Conservation (phyloP, 2,329 filamentous ascomycete species). For the Chalaropsis thielavioides region DNA sequence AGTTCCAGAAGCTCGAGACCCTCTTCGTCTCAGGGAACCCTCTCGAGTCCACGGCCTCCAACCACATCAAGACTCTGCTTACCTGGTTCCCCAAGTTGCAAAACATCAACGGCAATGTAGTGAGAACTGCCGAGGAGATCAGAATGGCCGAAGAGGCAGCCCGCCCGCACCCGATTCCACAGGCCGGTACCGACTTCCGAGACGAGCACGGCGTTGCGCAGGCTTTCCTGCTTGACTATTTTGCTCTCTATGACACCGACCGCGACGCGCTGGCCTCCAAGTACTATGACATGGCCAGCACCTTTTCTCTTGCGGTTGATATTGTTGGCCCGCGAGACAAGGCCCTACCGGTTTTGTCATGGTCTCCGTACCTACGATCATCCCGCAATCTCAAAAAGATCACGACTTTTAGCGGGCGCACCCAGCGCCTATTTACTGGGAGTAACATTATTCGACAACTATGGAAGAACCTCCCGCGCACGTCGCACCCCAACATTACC, state of each 20-base stretch:
- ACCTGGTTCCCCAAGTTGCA: conserved; percentile 74
- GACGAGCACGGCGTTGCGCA: conserved; percentile 64
- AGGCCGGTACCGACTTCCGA: conserved; percentile 53
- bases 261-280: conserved; percentile 45
- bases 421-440: conserved; percentile 53
- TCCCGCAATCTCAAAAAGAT: conserved; percentile 68
- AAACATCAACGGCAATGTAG: conserved; percentile 57
- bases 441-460: conserved; percentile 47
- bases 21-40: conserved; percentile 68
- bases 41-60: conserved; percentile 44
- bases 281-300: conserved; percentile 63
- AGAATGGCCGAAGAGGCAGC: conserved; percentile 37
- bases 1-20: conserved; percentile 65
- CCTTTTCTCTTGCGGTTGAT: conserved; percentile 64
- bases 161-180: conserved; percentile 43
- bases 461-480: conserved; percentile 57
- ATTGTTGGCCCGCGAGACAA: conserved; percentile 39
- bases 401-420: conserved; percentile 42
- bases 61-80: conserved; percentile 53
- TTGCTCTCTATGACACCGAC: conserved; percentile 58
- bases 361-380: conserved; percentile 60
- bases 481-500: conserved; percentile 58
- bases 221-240: conserved; percentile 60
- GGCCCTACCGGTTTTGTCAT: conserved; percentile 37
- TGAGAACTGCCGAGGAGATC: conserved; percentile 59